Evolutionary conservation across 352 stramenopile species (phyloP).

Genomic region (Aphanomyces invadans): DNA sequence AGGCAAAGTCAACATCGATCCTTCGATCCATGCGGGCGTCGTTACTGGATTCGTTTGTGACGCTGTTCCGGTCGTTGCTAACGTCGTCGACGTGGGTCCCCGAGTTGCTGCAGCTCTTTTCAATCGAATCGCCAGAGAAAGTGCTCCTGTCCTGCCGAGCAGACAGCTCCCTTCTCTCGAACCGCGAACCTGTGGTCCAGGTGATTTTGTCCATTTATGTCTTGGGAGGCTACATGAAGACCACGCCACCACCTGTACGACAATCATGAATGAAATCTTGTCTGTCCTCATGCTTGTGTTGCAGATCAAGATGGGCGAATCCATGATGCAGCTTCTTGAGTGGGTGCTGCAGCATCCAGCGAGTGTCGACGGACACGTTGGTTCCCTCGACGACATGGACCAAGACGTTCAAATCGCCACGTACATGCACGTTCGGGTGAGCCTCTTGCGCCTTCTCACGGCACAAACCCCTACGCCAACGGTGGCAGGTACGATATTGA

Average conservation of each 20-base stretch:
- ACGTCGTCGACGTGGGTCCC: background rate
- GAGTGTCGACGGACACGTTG: slow-evolving; percentile 5
- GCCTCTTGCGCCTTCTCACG: background rate
- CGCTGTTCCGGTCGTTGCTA: slow-evolving; percentile 4
- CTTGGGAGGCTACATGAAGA: background rate
- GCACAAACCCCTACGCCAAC: background rate
- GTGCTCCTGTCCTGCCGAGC: background rate
- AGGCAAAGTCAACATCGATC: slow-evolving; percentile 16
- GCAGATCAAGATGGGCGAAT: background rate
- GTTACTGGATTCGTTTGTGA: background rate
- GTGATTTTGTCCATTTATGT: slow-evolving; percentile 2
- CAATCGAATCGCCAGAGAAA: background rate
- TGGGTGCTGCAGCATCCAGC: background rate
- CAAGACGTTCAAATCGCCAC: slow-evolving; percentile 15
- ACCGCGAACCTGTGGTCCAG: background rate
- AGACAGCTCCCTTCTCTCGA: too few species aligned
- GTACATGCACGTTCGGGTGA: slow-evolving; percentile 11
- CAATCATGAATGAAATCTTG: too few species aligned
- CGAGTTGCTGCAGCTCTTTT: background rate
- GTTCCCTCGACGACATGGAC: background rate
- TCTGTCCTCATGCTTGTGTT: too few species aligned
- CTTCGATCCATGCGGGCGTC: slow-evolving; percentile 1
- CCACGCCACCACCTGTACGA: background rate
- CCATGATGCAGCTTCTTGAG: background rate
- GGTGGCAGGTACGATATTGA: background rate